These are phyloP conservation scores for Primulina tabacum DNA, from an alignment of 257 asterid species.

Conservation along the genomic window DNA sequence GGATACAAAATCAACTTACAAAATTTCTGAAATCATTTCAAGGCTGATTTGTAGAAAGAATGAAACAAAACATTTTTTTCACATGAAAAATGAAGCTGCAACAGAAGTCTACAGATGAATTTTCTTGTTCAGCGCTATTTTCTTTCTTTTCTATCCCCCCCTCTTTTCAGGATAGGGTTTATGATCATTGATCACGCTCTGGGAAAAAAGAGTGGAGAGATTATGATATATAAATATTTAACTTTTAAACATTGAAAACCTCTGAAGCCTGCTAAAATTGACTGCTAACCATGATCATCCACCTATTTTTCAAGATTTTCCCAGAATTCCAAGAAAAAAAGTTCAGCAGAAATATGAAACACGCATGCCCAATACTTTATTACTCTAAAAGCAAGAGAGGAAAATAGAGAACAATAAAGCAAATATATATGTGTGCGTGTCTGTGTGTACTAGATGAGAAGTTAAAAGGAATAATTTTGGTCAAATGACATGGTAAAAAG, in stretches of 20 bases:
- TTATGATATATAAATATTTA: conserved; percentile 9
- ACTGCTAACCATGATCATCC: conserved; percentile 13
- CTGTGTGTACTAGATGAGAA: not conserved
- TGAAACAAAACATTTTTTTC: not conserved
- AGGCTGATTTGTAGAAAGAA: conserved; percentile 8
- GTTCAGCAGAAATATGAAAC: conserved; percentile 10
- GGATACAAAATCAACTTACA: conserved; percentile 13
- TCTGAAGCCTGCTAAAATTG: not conserved
- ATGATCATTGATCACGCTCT: not conserved
- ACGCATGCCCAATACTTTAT: not conserved
- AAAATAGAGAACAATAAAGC: not conserved
- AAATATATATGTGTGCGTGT: not conserved
- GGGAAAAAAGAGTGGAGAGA: not conserved
- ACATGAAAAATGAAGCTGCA: not conserved
- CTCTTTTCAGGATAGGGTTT: not conserved
- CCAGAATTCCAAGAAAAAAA: conserved; percentile 9
- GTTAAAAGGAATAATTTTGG: not conserved
- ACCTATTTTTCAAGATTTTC: conserved; percentile 14
- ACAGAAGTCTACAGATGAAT: not conserved
- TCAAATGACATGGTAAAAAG: not conserved
- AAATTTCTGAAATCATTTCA: conserved; percentile 12
- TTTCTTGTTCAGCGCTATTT: conserved; percentile 11
- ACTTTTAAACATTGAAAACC: conserved; percentile 4
- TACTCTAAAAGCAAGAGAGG: not conserved
- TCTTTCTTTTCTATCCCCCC: not conserved